Evolutionary conservation across 805 yeast species (phyloP).

Genomic region (Scheffersomyces coipomensis): DNA sequence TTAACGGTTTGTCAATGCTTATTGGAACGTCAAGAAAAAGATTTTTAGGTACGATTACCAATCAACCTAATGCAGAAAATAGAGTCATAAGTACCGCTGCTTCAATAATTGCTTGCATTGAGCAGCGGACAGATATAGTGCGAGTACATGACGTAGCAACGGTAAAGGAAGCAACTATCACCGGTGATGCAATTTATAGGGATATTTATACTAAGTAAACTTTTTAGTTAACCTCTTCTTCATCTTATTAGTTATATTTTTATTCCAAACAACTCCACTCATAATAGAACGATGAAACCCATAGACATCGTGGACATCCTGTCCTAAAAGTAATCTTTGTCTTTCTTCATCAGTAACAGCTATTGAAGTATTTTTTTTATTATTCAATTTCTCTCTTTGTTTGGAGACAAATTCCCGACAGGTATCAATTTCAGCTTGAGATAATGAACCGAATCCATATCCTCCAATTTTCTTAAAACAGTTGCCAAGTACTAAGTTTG

Average conservation of each 20-base stretch:
- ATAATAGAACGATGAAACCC: constrained; percentile 43
- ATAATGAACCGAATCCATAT: constrained; percentile 61
- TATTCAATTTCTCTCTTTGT: constrained; percentile 45
- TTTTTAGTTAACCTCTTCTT: constrained; percentile 31
- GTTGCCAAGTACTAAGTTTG: constrained; percentile 64
- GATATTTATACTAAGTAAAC: constrained; percentile 7
- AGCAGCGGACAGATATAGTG: constrained; percentile 74
- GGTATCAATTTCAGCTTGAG: constrained; percentile 78
- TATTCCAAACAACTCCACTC: constrained; percentile 66
- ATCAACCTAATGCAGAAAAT: constrained; percentile 52
- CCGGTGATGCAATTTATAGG: constrained; percentile 76
- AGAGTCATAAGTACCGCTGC: constrained; percentile 79
- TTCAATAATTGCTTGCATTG: constrained; percentile 68
- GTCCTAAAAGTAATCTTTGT: constrained; percentile 19
- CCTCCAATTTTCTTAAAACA: constrained; percentile 75
- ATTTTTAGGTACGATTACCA: constrained; percentile 76
- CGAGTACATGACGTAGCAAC: constrained; percentile 83
- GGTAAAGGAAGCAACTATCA: constrained; percentile 41
- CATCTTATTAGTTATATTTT: constrained; percentile 54
- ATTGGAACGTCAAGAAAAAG: constrained; percentile 88
- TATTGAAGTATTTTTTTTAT: constrained; percentile 27
- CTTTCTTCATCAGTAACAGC: constrained; percentile 41
- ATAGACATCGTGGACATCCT: constrained; percentile 41
- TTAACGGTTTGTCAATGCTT: constrained; percentile 62
- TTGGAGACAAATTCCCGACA: constrained; percentile 77